phyloP scores from a whole-genome alignment of 305 asterid genomes.

The Fraxinus sp. region DNA sequence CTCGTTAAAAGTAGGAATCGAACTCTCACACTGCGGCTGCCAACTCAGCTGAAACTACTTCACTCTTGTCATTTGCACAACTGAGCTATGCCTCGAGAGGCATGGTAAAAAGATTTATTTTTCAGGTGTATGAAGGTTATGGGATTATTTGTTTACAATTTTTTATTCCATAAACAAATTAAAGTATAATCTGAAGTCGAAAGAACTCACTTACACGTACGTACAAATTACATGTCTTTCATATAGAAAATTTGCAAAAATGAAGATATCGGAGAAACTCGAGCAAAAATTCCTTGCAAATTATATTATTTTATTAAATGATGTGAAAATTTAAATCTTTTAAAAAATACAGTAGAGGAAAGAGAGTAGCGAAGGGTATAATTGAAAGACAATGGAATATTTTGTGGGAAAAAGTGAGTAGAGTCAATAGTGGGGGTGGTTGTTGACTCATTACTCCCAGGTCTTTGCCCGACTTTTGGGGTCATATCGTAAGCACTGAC shows the following conservation, averaged over 20 bases:
- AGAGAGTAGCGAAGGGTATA: not conserved
- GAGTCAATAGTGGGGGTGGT: not conserved
- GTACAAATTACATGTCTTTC: too few relatives aligned
- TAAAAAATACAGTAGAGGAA: not conserved
- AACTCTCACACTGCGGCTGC: too few relatives aligned
- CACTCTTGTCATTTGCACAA: too few relatives aligned
- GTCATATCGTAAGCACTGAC: slow-evolving; percentile 31
- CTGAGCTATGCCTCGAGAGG: too few relatives aligned
- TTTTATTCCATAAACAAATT: too few relatives aligned
- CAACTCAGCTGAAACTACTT: too few relatives aligned
- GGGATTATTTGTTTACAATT: too few relatives aligned
- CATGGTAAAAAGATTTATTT: not conserved
- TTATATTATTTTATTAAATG: too few relatives aligned
- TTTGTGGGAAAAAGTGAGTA: not conserved
- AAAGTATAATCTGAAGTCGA: too few relatives aligned
- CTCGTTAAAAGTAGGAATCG: too few relatives aligned
- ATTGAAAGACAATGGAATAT: not conserved
- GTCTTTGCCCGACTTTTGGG: not conserved
- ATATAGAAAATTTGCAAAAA: not conserved
- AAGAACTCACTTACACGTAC: too few relatives aligned
- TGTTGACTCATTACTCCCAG: slow-evolving; percentile 13
- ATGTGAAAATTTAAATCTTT: too few relatives aligned
- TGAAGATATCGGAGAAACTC: not conserved
- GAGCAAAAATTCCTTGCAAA: not conserved
- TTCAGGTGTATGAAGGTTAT: not conserved